Base-by-base conservation (phyloP, 2,329 filamentous ascomycete genomes). In the Penicillium janthinellum region DNA sequence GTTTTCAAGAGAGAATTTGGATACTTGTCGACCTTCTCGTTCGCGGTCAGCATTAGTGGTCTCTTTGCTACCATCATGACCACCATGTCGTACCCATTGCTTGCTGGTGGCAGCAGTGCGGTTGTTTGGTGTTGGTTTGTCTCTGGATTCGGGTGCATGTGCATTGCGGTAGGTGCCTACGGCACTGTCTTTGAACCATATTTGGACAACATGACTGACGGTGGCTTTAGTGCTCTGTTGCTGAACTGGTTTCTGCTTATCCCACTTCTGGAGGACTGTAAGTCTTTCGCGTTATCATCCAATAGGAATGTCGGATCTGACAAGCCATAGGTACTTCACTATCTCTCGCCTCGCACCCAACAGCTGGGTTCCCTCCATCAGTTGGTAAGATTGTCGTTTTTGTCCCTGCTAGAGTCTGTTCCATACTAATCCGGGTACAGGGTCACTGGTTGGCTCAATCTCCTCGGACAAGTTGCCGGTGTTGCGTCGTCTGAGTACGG, bases 1-100 rank as follows among this genome's bases (percentile, higher is more conserved):
- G 84, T 86, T 56, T 85, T 86, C 75, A 84, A 84, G 71, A 81
- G 84, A 63, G 83, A 86, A 66, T 87, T 87, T 64, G 80, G 80
- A 57, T 84, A 84, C 57, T 74, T 83, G 14, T 85, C 84, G 63
- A 84, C 83, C 62, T 85, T 87, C 72, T 86, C 83, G 55, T 87
- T 86, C 67, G 84, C 84, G 53, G 81, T 86, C 67, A 82, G 79
- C 66, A 84, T 86, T 65, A 81, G 78, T 51, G 84, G 83, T 45
- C 77, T 86, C 20, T 86, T 84, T 67, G 78, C 83, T 31, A 85
- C 83, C 8, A 79, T 83, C 60, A 80, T 82, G 65, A 85, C 84
- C 3, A 86, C 84, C 35, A 83, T 84, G 66, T 76, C 75, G 12
- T 84, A 82, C 65, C 83, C 84, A 1, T 75, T 86, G 28, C 72